Evolutionary conservation across 257 asterid genomes (phyloP).

Genomic region (Solanum raphanifolium): DNA sequence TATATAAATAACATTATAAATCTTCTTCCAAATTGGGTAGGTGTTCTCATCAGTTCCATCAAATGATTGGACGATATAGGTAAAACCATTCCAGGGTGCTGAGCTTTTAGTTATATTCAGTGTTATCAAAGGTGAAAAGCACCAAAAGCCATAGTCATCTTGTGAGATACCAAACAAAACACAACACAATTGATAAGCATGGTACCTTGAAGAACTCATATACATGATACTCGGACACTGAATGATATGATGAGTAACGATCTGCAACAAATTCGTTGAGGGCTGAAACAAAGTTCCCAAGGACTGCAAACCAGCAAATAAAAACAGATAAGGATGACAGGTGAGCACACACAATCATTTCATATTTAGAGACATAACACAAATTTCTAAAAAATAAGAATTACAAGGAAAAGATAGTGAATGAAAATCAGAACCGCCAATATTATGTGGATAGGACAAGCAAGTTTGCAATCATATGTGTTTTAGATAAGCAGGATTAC

Average conservation of each 20-base stretch:
- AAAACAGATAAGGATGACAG: background rate
- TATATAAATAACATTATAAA: background rate
- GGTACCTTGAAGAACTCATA: constrained; percentile 90
- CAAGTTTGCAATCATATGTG: background rate
- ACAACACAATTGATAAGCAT: background rate
- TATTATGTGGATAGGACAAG: background rate
- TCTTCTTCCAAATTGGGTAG: background rate
- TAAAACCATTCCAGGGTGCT: background rate
- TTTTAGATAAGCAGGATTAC: background rate
- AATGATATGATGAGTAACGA: constrained; percentile 50
- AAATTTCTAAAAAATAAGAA: background rate
- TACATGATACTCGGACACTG: constrained; percentile 81
- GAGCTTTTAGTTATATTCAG: background rate
- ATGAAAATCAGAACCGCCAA: background rate
- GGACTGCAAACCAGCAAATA: constrained; percentile 51
- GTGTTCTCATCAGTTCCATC: background rate
- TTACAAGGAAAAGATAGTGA: background rate
- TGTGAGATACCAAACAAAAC: background rate
- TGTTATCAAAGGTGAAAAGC: background rate
- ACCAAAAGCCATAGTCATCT: background rate
- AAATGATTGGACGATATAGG: background rate
- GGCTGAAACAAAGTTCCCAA: constrained; percentile 91
- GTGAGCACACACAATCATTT: background rate
- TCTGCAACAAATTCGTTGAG: constrained; percentile 76
- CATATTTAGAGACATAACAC: background rate